Conservation (phyloP, 345 rosid genomes). For the Trapa bicornis region DNA sequence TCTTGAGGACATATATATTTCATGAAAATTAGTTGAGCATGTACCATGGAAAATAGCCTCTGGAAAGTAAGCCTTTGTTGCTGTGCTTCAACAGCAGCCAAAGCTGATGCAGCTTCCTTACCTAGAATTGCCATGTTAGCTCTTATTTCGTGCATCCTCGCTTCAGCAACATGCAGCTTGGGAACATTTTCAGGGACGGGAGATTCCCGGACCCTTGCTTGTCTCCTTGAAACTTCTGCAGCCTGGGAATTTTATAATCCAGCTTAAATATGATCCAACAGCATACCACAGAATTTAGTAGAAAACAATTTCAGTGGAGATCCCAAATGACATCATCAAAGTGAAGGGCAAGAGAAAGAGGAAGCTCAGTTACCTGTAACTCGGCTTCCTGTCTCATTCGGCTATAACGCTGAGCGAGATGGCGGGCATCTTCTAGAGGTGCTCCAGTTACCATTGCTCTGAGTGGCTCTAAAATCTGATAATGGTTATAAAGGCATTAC, state of each 20-base stretch:
- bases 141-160: conserved; percentile 68
- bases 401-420: conserved; percentile 94
- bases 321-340: neutral
- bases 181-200: conserved; percentile 87
- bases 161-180: conserved; percentile 77
- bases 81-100: conserved; percentile 93
- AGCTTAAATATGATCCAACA: conserved; percentile 1
- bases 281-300: neutral
- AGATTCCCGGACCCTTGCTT: conserved; percentile 65
- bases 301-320: neutral
- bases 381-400: conserved; percentile 95
- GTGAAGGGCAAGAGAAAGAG: conserved; percentile 1
- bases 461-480: conserved; percentile 75
- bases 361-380: conserved; percentile 69
- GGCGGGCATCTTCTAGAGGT: conserved; percentile 91
- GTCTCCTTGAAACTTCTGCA: conserved; percentile 62
- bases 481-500: neutral
- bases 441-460: conserved; percentile 72
- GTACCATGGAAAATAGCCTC: conserved; percentile 85
- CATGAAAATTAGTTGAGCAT: conserved; percentile 2
- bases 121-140: conserved; percentile 95
- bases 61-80: conserved; percentile 87
- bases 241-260: conserved; percentile 46
- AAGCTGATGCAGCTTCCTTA: conserved; percentile 93
- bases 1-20: neutral